Conservation (phyloP, 1,139 yeast species). For the Kazachstania sp. region DNA sequence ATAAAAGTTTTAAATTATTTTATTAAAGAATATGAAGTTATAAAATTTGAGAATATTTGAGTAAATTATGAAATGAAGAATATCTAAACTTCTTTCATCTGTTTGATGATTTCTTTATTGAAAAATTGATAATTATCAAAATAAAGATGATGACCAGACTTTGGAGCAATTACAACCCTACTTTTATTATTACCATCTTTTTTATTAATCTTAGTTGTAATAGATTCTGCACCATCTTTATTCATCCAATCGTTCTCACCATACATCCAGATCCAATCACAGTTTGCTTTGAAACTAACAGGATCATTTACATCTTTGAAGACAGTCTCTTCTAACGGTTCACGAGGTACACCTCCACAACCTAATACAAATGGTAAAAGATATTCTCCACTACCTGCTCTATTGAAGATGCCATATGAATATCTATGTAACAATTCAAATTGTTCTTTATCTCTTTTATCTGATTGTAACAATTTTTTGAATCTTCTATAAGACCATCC, state of each 20-base stretch:
- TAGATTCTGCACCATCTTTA: conserved; percentile 41
- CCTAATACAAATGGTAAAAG: conserved; percentile 58
- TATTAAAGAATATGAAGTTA: background rate
- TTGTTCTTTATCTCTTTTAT: conserved; percentile 22
- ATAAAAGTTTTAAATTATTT: background rate
- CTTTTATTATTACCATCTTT: conserved; percentile 24
- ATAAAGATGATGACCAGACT: conserved; percentile 66
- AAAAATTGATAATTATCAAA: conserved; percentile 47
- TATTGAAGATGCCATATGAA: conserved; percentile 61
- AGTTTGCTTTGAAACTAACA: conserved; percentile 30
- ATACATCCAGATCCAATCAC: conserved; percentile 58
- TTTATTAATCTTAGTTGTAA: conserved; percentile 28
- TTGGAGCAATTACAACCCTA: conserved; percentile 39
- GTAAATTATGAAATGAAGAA: background rate
- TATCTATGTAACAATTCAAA: conserved; percentile 49
- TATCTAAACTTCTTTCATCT: conserved; percentile 33
- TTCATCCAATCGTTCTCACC: conserved; percentile 81
- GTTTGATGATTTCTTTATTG: conserved; percentile 40
- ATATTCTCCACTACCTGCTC: conserved; percentile 70
- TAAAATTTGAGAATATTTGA: background rate
- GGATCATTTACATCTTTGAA: conserved; percentile 25
- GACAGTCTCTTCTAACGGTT: conserved; percentile 48
- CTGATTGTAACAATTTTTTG: conserved; percentile 26
- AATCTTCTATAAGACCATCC: conserved; percentile 72
- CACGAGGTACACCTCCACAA: conserved; percentile 69